These are phyloP conservation scores for Clonostachys byssicola DNA, from an alignment of 2,329 filamentous ascomycete species.

Conservation along the genomic window DNA sequence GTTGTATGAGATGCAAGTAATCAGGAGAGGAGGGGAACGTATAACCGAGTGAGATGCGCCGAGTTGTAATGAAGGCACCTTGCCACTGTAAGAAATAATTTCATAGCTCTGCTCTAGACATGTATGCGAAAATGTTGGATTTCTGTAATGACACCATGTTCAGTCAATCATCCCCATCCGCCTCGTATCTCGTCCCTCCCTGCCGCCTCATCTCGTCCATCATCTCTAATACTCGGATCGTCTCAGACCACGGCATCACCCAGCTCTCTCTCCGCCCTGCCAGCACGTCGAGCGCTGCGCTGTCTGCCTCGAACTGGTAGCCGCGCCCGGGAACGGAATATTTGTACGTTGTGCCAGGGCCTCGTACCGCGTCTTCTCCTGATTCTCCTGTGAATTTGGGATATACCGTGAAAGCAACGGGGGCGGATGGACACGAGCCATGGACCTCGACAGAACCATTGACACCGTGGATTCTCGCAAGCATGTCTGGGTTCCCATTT, in stretches of 20 bases:
- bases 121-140: too few relatives aligned
- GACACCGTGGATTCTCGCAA: constrained; percentile 33
- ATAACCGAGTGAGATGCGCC: too few relatives aligned
- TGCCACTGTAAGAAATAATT: too few relatives aligned
- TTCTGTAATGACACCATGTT: too few relatives aligned
- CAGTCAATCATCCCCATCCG: constrained; percentile 9
- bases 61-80: too few relatives aligned
- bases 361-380: constrained; percentile 13
- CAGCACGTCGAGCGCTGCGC: constrained; percentile 31
- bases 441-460: constrained; percentile 29
- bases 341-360: constrained; percentile 19
- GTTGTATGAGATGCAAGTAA: too few relatives aligned
- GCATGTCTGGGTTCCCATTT: constrained; percentile 12
- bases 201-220: constrained; percentile 38
- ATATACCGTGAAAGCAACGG: constrained; percentile 24
- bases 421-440: constrained; percentile 22
- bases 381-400: not conserved
- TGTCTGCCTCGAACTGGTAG: constrained; percentile 40
- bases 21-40: too few relatives aligned
- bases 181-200: constrained; percentile 19
- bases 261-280: constrained; percentile 27
- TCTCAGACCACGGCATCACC: constrained; percentile 40
- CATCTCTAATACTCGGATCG: constrained; percentile 36
- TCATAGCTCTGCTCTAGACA: too few relatives aligned
- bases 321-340: constrained; percentile 25